Evolutionary conservation across 148 eudicot species (phyloP), one percentile per base, ranked within the genome.

Genomic region (Amaranthus palmeri): DNA sequence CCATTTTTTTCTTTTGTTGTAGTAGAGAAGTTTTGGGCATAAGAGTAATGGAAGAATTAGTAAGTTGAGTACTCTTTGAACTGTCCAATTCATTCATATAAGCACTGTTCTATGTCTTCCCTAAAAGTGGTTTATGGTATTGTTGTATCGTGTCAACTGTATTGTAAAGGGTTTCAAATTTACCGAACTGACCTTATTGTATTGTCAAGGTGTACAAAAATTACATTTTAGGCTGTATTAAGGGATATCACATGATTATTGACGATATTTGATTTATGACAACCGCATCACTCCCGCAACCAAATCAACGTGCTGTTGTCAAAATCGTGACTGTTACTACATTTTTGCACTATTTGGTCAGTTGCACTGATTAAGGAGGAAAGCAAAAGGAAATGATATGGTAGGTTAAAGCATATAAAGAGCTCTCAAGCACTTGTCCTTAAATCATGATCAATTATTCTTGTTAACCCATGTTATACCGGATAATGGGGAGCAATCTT

Each of bases 291-390:
- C 36, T 0, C 36, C 36, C 36, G 36, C 36, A 25, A 25, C 2
- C 1, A 25, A 0, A 25, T 25, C 36, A 25, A 25, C 36, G 36
- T 25, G 36, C 2, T 2, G 36, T 25, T 25, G 2, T 25, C 36
- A 25, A 25, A 25, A 0, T 25, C n/a, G n/a, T n/a, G n/a, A n/a
- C n/a, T n/a, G n/a, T 25, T 25, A 25, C 36, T 25, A 25, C n/a
- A 25, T 25, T 25, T 25, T 25, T 25, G 36, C 36, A 25, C n/a
- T 25, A 25, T 25, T 1, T 25, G 36, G 47, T 12, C 12, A 10
- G 10, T 49, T 69, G 65, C 65, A 65, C 50, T 64, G 75, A 76
- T 76, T 36, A 54, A 65, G 79, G 74, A 41, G 49, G 51, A 63
- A 63, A 76, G 74, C 46, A n/a, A 49, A 71, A 62, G 65, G 50